Conservation (phyloP, 2,329 filamentous ascomycete species). For the Diaporthe australafricana region DNA sequence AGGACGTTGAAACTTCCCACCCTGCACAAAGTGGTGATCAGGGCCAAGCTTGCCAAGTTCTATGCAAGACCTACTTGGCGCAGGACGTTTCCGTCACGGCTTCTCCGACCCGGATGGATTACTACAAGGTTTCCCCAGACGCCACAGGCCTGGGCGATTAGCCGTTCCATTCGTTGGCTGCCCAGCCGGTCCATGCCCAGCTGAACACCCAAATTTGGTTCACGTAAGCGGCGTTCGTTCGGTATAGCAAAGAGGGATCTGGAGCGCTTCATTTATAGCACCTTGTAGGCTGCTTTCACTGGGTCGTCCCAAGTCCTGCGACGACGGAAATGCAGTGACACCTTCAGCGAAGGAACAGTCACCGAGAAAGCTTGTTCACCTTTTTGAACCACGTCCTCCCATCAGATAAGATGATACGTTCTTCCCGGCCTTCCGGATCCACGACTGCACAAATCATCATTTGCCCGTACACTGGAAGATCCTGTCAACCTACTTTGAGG, state of each 20-base stretch:
- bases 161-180: constrained; percentile 1
- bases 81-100: constrained; percentile 21
- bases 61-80: constrained; percentile 30
- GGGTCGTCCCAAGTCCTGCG: constrained; percentile 6
- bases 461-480: background rate
- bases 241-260: background rate
- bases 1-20: constrained; percentile 21
- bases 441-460: background rate
- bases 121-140: constrained; percentile 22
- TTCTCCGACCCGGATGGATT: constrained; percentile 16
- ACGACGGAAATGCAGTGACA: constrained; percentile 9
- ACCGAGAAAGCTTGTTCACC: background rate
- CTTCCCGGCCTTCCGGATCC: constrained; percentile 11
- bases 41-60: constrained; percentile 29
- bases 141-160: constrained; percentile 15
- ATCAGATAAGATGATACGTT: constrained; percentile 15
- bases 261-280: background rate
- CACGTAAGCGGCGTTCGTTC: constrained; percentile 21
- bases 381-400: background rate
- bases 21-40: constrained; percentile 13
- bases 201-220: constrained; percentile 17
- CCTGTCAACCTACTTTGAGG: background rate
- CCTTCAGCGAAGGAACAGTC: background rate
- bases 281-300: background rate
- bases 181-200: constrained; percentile 17